Percentiles rank a stretch among this genome's conserved stretches.
phyloP scores from a whole-genome alignment of 108 stramenopile species.

The Craspedostauros australis region DNA sequence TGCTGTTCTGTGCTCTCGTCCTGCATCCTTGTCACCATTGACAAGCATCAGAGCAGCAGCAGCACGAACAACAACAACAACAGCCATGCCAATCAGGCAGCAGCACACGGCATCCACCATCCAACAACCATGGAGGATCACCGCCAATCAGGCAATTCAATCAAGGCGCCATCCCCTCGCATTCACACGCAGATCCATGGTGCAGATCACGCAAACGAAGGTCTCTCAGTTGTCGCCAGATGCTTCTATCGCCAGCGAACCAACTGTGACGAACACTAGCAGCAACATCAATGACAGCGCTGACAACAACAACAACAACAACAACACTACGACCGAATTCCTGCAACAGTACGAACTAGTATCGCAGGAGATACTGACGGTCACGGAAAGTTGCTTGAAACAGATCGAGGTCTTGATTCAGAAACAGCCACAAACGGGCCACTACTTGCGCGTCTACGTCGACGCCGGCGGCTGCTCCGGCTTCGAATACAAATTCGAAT shows the following conservation, averaged over 20 bases:
- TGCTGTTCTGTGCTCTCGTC: not conserved
- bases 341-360: too few species aligned
- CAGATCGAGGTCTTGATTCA: constrained; percentile 26
- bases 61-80: too few species aligned
- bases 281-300: not conserved
- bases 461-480: constrained; percentile 89
- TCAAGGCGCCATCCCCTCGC: too few species aligned
- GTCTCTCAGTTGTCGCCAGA: not conserved
- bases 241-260: not conserved
- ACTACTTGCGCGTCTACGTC: constrained; percentile 76
- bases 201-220: constrained; percentile 21
- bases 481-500: constrained; percentile 83
- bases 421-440: constrained; percentile 4
- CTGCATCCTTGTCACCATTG: not conserved
- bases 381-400: constrained; percentile 31
- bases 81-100: too few species aligned
- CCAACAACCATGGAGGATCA: not conserved
- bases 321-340: too few species aligned
- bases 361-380: constrained; percentile 15
- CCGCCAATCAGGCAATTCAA: too few species aligned
- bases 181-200: too few species aligned
- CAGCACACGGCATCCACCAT: constrained; percentile 1
- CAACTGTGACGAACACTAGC: not conserved
- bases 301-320: not conserved
- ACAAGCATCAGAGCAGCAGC: too few species aligned